phyloP scores from a whole-genome alignment of 208 protist species.

The Trypanosoma grayi region DNA sequence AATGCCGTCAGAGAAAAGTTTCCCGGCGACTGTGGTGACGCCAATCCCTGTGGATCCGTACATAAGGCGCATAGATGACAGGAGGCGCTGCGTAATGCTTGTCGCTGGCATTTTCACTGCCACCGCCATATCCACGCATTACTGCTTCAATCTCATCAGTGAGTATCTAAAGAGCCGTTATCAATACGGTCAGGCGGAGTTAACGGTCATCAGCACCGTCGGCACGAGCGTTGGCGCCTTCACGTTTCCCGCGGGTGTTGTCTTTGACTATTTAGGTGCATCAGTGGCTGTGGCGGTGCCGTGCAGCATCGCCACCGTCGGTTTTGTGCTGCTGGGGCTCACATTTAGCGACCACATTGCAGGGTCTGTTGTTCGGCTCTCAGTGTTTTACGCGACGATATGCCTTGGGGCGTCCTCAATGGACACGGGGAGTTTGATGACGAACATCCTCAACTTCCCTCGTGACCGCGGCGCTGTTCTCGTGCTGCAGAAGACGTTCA shows the following conservation, averaged over 20 bases:
- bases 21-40: not conserved
- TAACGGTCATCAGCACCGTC: conserved; percentile 79
- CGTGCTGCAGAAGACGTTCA: conserved; percentile 81
- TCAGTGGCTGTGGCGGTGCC: conserved; percentile 39
- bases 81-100: conserved; percentile 63
- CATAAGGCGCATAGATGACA: conserved; percentile 41
- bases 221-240: conserved; percentile 55
- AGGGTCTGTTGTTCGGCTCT: conserved; percentile 43
- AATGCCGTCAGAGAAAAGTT: not conserved
- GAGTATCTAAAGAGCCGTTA: conserved; percentile 47
- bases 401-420: conserved; percentile 55
- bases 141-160: conserved; percentile 70
- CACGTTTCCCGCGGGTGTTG: conserved; percentile 53
- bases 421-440: conserved; percentile 64
- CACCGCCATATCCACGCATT: conserved; percentile 55
- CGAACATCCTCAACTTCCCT: conserved; percentile 75
- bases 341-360: conserved; percentile 53
- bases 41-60: conserved; percentile 5
- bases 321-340: conserved; percentile 64
- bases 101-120: conserved; percentile 56
- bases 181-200: conserved; percentile 46
- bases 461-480: conserved; percentile 68
- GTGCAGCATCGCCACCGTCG: conserved; percentile 39
- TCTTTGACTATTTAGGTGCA: conserved; percentile 71
- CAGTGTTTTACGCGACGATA: conserved; percentile 57